Percentiles rank a stretch among this genome's conserved stretches.
These are phyloP conservation scores for Pseudogymnoascus sp. DNA, from an alignment of 2,329 filamentous ascomycete genomes.

Conservation along the genomic window DNA sequence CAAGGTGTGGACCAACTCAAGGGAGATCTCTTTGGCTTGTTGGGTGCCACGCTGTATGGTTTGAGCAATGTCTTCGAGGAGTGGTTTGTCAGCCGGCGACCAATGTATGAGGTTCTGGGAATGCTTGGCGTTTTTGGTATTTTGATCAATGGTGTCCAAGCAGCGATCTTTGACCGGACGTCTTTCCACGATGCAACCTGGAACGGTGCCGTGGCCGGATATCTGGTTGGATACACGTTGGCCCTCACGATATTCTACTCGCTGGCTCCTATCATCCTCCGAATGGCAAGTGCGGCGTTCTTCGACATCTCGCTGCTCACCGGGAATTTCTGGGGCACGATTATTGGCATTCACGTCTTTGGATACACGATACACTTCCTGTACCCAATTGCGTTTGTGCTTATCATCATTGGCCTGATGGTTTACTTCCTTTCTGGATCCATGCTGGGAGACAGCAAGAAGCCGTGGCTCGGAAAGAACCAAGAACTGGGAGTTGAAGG, in stretches of 20 bases:
- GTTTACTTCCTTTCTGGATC: constrained; percentile 82
- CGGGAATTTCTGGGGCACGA: constrained; percentile 93
- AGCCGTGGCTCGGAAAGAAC: constrained; percentile 87
- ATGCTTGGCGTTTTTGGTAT: constrained; percentile 84
- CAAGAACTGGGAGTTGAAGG: constrained; percentile 77
- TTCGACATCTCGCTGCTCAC: constrained; percentile 94
- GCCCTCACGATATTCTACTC: constrained; percentile 80
- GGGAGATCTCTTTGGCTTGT: constrained; percentile 84
- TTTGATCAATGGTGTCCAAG: constrained; percentile 85
- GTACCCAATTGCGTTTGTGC: constrained; percentile 91
- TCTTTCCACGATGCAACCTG: constrained; percentile 60
- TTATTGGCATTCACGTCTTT: constrained; percentile 85
- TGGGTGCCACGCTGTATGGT: constrained; percentile 87
- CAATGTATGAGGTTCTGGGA: constrained; percentile 86
- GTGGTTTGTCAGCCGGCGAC: constrained; percentile 79
- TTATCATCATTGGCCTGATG: constrained; percentile 79
- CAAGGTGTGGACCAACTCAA: constrained; percentile 66
- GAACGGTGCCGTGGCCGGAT: constrained; percentile 64
- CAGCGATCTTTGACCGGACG: constrained; percentile 80
- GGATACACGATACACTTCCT: constrained; percentile 73
- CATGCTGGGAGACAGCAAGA: constrained; percentile 77
- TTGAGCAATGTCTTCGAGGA: constrained; percentile 88
- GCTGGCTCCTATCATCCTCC: constrained; percentile 77
- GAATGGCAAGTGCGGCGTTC: constrained; percentile 85
- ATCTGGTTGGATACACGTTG: constrained; percentile 83